These are phyloP conservation scores for Hyaloscypha finlandica DNA, from an alignment of 495 filamentous ascomycete genomes.

Conservation along the genomic window DNA sequence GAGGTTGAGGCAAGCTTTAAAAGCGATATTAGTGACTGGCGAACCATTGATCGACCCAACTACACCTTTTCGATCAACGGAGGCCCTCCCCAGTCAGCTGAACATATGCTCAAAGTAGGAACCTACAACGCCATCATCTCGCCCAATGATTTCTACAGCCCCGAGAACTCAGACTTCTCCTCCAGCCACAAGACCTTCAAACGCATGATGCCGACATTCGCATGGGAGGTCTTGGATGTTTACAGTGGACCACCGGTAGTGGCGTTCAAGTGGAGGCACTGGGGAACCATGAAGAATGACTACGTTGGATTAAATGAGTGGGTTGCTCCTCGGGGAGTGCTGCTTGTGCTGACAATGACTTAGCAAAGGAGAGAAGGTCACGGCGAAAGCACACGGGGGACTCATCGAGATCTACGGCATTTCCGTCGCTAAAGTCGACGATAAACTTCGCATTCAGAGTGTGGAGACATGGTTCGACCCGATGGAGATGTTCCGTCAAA, in stretches of 20 bases:
- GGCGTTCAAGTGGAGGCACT: constrained; percentile 64
- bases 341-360: background rate
- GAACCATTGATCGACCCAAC: constrained; percentile 55
- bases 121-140: constrained; percentile 69
- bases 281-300: constrained; percentile 65
- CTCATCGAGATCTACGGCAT: constrained; percentile 51
- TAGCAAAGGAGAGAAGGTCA: constrained; percentile 61
- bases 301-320: constrained; percentile 63
- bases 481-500: constrained; percentile 66
- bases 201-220: constrained; percentile 69
- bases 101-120: constrained; percentile 66
- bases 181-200: constrained; percentile 68
- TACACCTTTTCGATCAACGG: constrained; percentile 67
- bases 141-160: constrained; percentile 62
- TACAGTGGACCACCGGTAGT: constrained; percentile 62
- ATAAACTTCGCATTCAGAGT: constrained; percentile 54
- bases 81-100: constrained; percentile 51
- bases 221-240: constrained; percentile 69
- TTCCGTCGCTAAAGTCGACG: constrained; percentile 60
- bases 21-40: constrained; percentile 58
- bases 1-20: constrained; percentile 72
- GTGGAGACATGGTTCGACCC: constrained; percentile 67
- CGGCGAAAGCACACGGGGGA: constrained; percentile 53
- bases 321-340: constrained; percentile 20
- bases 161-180: constrained; percentile 56